These are phyloP conservation scores for Xerocomus potaroensis DNA, from an alignment of 768 basidiomycete genomes.

Conservation along the genomic window DNA sequence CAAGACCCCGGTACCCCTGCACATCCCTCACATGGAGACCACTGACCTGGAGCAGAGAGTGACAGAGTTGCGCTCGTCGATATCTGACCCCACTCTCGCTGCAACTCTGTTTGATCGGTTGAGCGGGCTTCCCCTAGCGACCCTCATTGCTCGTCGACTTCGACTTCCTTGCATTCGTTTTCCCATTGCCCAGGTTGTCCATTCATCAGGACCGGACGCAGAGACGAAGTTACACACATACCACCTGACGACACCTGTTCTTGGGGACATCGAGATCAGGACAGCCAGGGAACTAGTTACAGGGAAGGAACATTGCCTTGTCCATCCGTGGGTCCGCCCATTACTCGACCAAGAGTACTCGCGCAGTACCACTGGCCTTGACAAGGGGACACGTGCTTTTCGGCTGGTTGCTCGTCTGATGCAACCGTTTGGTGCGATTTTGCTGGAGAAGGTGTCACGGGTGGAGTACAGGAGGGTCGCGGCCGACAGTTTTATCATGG, in stretches of 20 bases:
- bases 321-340: background rate
- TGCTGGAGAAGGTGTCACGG: slow-evolving; percentile 1
- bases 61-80: background rate
- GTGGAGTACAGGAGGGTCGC: background rate
- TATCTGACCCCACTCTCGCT: background rate
- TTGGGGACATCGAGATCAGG: slow-evolving; percentile 3
- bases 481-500: slow-evolving; percentile 1
- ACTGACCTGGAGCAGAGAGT: background rate
- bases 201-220: background rate
- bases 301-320: background rate
- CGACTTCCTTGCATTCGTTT: slow-evolving; percentile 4
- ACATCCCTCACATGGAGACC: background rate
- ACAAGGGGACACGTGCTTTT: background rate
- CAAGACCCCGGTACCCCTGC: background rate
- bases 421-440: slow-evolving; percentile 3
- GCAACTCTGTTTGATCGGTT: background rate
- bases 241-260: background rate
- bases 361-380: background rate
- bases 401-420: slow-evolving; percentile 1
- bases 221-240: background rate
- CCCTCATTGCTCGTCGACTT: background rate
- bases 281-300: background rate
- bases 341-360: slow-evolving; percentile 4
- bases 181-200: background rate
- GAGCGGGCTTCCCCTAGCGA: background rate